Conservation (phyloP, 2,329 filamentous ascomycete genomes). For the Endocalyx cinctus region DNA sequence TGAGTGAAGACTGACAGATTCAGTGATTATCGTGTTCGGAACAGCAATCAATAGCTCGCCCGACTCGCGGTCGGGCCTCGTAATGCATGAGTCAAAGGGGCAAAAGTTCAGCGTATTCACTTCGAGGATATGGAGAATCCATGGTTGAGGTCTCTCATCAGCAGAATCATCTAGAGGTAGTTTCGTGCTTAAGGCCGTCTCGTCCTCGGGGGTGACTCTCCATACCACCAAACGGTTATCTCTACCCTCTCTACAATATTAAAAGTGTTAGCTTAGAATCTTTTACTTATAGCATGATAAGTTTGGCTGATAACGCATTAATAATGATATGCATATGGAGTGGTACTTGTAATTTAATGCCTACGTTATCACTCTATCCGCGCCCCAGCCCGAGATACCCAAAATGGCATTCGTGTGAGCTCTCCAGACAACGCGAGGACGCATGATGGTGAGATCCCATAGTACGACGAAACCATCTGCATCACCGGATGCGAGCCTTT, state of each 20-base stretch:
- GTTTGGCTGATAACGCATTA: no score
- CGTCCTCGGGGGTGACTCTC: slow-evolving; percentile 61
- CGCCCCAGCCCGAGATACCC: slow-evolving; percentile 65
- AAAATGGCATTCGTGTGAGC: slow-evolving; percentile 77
- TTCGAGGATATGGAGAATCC: slow-evolving; percentile 76
- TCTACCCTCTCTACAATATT: slow-evolving; percentile 85
- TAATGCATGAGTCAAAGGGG: slow-evolving; percentile 63
- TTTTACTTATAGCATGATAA: no score
- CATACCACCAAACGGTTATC: slow-evolving; percentile 85
- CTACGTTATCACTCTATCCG: slow-evolving; percentile 78
- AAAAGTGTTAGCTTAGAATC: no score
- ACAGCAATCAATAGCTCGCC: slow-evolving; percentile 66
- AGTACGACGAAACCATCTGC: slow-evolving; percentile 83
- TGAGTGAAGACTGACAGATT: slow-evolving; percentile 57
- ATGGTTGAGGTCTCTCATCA: slow-evolving; percentile 59
- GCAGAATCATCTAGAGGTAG: slow-evolving; percentile 64
- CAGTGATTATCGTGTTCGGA: slow-evolving; percentile 70
- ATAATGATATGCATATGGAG: no score
- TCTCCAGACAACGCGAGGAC: slow-evolving; percentile 79
- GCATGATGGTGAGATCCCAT: slow-evolving; percentile 80
- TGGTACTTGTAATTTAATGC: slow-evolving; percentile 32
- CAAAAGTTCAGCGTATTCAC: slow-evolving; percentile 98
- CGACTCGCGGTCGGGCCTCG: slow-evolving; percentile 21
- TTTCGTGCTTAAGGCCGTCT: slow-evolving; percentile 58
- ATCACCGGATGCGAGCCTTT: slow-evolving; percentile 78